Evolutionary conservation across 345 rosid genomes (phyloP).

Genomic region (Viola odorata): DNA sequence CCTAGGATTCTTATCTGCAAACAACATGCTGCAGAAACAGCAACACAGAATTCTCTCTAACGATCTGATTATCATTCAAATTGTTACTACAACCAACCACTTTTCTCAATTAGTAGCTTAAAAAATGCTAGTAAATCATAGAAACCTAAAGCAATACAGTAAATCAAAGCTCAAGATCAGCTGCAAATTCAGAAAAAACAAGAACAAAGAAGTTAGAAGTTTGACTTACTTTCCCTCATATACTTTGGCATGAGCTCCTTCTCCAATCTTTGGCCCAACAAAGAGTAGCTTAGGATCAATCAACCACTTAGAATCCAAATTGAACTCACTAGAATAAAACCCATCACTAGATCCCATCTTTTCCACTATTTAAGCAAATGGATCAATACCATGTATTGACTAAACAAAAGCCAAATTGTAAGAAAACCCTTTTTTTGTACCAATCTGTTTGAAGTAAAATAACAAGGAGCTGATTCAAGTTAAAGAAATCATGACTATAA

Average conservation of each 20-base stretch:
- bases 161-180: constrained; percentile 11
- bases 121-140: neutral
- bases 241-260: constrained; percentile 98
- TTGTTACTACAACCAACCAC: neutral
- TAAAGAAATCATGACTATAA: constrained; percentile 11
- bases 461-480: constrained; percentile 15
- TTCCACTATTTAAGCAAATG: constrained; percentile 3
- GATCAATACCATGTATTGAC: constrained; percentile 20
- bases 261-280: constrained; percentile 98
- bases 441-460: too few species aligned
- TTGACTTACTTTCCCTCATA: constrained; percentile 95
- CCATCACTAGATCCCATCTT: constrained; percentile 82
- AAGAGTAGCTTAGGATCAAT: constrained; percentile 85
- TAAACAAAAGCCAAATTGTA: constrained; percentile 7
- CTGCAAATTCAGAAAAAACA: constrained; percentile 6
- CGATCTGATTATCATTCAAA: neutral
- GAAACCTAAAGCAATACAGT: neutral
- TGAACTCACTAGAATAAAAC: constrained; percentile 52
- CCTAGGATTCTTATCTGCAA: constrained; percentile 82
- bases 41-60: neutral
- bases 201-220: constrained; percentile 3
- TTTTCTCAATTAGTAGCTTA: neutral
- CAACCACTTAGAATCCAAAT: constrained; percentile 80
- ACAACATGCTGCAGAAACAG: constrained; percentile 24
- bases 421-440: constrained; percentile 21